Evolutionary conservation across 345 rosid genomes (phyloP), one percentile per base, ranked within the genome.

Genomic region (Eucalyptus tenuipes): DNA sequence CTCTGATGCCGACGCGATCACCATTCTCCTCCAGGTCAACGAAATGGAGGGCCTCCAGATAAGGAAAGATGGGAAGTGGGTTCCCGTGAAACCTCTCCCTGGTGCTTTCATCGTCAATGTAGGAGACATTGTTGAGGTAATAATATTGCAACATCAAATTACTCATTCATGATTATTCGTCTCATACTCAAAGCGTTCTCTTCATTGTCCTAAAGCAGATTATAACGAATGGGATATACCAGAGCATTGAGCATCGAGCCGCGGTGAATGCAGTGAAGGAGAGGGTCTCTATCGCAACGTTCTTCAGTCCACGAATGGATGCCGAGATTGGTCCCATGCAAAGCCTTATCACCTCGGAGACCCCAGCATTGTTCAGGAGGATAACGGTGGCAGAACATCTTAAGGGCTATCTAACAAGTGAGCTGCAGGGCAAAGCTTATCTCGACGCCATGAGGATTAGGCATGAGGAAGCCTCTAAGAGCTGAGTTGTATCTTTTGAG

Each of bases 21-120:
- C 90, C 29, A 88, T 91, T 29, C 89, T 91, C 33, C 87, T 89
- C 61, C 91, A 91, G 45, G 20, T 89, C 87, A 91, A 89, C 31
- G 89, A 86, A 45, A 71, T 61, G 44, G 91, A 91, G 45, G 91
- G 91, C 7, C 91, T 91, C 31, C 90, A 89, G 18, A 82, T 91
- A 5, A 91, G 47, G 45, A 89, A 89, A 68, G 82, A 89, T 81
- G 91, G 89, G 45, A 52, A 33, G 17, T 89, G 88, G 91, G 24
- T 89, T 80, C 89, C 88, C 5, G 52, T 88, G 49, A 86, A 79
- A 33, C 87, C 89, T 33, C 87, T 88, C 31, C 88, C 87, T 5
- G 42, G 82, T 47, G 91, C 91, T 79, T 91, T 91, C 48, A 55
- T 88, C 57, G n/a, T 91, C 64, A 89, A 89, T 45, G n/a, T 89